Base-by-base conservation (phyloP, 2,329 filamentous ascomycete genomes). In the Thelonectria olida region DNA sequence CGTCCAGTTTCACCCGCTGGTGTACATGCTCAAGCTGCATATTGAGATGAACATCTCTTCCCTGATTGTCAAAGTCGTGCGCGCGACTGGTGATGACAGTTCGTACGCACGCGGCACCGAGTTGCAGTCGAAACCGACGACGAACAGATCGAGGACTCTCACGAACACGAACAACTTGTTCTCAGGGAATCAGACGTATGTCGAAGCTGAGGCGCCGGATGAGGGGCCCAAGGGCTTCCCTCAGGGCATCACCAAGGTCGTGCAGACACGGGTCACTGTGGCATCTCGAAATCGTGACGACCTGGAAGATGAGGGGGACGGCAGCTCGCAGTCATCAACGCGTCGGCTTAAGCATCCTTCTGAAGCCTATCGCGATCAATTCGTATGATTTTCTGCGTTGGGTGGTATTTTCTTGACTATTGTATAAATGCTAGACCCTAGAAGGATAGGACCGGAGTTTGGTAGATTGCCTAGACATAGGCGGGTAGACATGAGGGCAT, bases 1-100 rank as follows among this genome's bases (percentile, higher is more conserved):
- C 23, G 57, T 71, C 22, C 67, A 70, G 39, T 71, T 71, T 22
- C 69, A 71, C 9, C 69, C 69, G 0, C 50, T 71, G 6, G 66
- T 67, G n/a, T 71, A 71, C 55, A 66, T 71, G 55, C 54, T 71
- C 38, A 71, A 71, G 55, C 54, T 71, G 0, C 63, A 71, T 9
- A 70, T 70, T 4, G 67, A 69, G 54, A 67, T 71, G 66, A 70
- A 70, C 23, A 71, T 71, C 4, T 68, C 69, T 1, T 44, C 54
- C 2, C 59, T 71, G 0, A 71, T 71, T 6, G 63, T 68, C 13
- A 62, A 63, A 36, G 66, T 71, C 4, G 69, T 71, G 8, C 67
- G 68, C 10, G 68, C 66, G 0, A 71, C 67, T 1, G 67, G 67
- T 20, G 67, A 70, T 1, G 56, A 67, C 54, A 61, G 64, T 53